Evolutionary conservation across 2,329 filamentous ascomycete genomes (phyloP).

Genomic region (Monilinia fructicola): DNA sequence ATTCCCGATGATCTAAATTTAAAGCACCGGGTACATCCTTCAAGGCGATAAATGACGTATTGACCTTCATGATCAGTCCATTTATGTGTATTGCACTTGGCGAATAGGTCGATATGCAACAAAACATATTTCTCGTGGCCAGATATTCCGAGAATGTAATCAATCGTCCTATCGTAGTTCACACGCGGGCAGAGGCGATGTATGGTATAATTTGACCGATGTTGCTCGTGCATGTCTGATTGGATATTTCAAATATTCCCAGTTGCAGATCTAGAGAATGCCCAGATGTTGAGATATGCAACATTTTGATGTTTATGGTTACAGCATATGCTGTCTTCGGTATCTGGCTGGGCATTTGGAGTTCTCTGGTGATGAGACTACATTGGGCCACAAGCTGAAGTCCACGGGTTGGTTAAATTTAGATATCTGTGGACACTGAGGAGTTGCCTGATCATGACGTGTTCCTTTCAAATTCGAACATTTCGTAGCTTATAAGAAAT

Average conservation of each 20-base stretch:
- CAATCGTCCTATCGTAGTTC: background rate
- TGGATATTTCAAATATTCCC: background rate
- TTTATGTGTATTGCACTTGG: background rate
- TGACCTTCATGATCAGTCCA: background rate
- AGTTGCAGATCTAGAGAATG: conserved; percentile 7
- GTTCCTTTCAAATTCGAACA: background rate
- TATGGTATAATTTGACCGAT: background rate
- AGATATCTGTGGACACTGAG: background rate
- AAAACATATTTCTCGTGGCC: background rate
- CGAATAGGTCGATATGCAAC: background rate
- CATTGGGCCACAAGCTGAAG: background rate
- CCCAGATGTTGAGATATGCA: conserved; percentile 12
- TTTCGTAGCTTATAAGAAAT: background rate
- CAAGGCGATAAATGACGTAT: too few relatives aligned
- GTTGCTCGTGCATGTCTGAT: background rate
- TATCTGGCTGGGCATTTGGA: background rate
- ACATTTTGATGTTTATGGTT: conserved; percentile 1
- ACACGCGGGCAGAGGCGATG: background rate
- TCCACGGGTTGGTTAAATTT: background rate
- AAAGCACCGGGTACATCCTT: background rate
- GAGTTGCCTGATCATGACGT: background rate
- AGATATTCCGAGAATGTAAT: background rate
- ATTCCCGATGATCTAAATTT: background rate
- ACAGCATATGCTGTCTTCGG: background rate
- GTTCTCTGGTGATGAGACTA: background rate